phyloP scores from a whole-genome alignment of 495 filamentous ascomycete species.

The Staphylotrichum longicolle region DNA sequence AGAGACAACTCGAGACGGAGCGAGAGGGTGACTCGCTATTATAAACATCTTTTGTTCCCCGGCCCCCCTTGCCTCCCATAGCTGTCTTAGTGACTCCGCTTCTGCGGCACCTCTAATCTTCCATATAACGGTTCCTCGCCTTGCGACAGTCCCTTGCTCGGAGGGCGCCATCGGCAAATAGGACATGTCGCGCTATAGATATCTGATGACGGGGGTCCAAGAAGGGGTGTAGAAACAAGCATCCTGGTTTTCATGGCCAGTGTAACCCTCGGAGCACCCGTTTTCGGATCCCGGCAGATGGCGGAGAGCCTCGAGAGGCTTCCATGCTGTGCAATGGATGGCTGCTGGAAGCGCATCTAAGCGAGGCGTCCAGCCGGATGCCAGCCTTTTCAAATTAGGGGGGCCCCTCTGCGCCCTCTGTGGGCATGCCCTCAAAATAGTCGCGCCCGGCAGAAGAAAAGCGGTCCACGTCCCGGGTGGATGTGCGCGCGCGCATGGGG shows the following conservation, averaged over 20 bases:
- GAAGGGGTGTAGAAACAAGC: conserved; percentile 14
- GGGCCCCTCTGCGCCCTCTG: not conserved
- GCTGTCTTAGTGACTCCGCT: not conserved
- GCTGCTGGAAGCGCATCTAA: conserved; percentile 3
- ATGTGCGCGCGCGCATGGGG: not conserved
- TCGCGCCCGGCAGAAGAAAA: conserved; percentile 4
- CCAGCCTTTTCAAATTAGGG: not conserved
- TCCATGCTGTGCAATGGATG: conserved; percentile 11
- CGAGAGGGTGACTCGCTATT: no score
- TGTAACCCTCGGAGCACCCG: conserved; percentile 13
- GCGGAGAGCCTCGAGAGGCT: not conserved
- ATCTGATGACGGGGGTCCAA: not conserved
- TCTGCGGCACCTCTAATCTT: conserved; percentile 3
- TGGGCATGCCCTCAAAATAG: conserved; percentile 12
- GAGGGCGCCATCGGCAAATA: conserved; percentile 20
- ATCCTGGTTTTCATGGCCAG: conserved; percentile 8
- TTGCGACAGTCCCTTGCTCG: not conserved
- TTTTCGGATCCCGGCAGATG: conserved; percentile 26
- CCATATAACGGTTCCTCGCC: conserved; percentile 5
- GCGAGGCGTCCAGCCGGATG: conserved; percentile 11
- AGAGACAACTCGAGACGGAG: not conserved
- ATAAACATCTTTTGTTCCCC: not conserved
- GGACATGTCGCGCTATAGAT: not conserved
- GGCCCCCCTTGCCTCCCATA: not conserved
- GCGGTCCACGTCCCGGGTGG: not conserved